Evolutionary conservation across 2,329 filamentous ascomycete genomes (phyloP).

Genomic region (Ophiosphaerella korrae): DNA sequence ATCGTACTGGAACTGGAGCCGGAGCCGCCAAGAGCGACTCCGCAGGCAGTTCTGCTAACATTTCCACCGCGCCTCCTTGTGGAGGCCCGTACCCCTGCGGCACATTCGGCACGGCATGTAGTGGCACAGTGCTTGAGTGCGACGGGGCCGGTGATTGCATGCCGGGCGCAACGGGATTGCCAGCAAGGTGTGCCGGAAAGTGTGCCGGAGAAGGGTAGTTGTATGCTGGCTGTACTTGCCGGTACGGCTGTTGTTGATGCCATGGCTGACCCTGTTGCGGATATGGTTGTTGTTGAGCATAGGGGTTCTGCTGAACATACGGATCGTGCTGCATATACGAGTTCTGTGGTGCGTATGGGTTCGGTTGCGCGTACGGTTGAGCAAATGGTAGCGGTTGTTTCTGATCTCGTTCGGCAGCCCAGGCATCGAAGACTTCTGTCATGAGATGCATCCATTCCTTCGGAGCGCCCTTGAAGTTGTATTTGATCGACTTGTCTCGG

Average conservation of each 20-base stretch:
- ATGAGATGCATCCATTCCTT: constrained; percentile 43
- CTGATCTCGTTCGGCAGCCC: constrained; percentile 32
- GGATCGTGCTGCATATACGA: constrained; percentile 5
- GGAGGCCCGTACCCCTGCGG: constrained; percentile 15
- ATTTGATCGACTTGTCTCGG: constrained; percentile 37
- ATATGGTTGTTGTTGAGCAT: constrained; percentile 12
- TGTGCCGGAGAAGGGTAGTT: constrained; percentile 8
- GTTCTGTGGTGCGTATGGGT: constrained; percentile 9
- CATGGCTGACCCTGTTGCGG: constrained; percentile 8
- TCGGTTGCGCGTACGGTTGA: constrained; percentile 8
- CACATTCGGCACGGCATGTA: constrained; percentile 7
- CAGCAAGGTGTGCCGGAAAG: neutral
- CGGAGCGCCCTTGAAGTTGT: constrained; percentile 39
- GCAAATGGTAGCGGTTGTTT: constrained; percentile 18
- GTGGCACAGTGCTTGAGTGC: constrained; percentile 16
- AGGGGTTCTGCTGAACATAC: constrained; percentile 2
- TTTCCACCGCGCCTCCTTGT: constrained; percentile 18
- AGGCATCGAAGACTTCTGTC: constrained; percentile 37
- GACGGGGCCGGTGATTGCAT: constrained; percentile 18
- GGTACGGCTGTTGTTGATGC: constrained; percentile 7
- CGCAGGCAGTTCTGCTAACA: constrained; percentile 25
- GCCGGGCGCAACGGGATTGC: constrained; percentile 4
- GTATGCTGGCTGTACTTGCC: constrained; percentile 11
- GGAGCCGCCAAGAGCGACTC: constrained; percentile 13
- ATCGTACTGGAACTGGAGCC: constrained; percentile 11